phyloP scores from a whole-genome alignment of 768 basidiomycete species.

The Mrakia blollopis region DNA sequence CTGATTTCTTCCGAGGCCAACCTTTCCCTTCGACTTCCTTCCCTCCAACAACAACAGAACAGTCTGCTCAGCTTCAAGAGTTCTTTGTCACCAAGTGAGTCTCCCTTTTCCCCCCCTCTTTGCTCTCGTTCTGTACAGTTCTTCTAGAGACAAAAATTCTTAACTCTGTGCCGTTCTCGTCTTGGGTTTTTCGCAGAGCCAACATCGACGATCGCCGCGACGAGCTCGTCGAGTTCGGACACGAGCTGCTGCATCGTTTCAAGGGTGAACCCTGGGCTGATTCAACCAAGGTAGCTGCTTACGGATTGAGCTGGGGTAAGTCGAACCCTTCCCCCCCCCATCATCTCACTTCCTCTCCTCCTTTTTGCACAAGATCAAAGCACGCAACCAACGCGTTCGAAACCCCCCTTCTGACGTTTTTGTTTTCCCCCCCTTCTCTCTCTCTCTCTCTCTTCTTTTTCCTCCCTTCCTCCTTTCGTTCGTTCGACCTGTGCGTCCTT shows the following conservation, averaged over 20 bases:
- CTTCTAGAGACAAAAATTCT: too few species aligned
- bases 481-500: background rate
- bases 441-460: background rate
- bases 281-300: conserved; percentile 1
- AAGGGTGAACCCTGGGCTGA: background rate
- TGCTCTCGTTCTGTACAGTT: too few species aligned
- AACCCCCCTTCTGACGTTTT: too few species aligned
- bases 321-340: background rate
- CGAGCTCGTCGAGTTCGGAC: conserved; percentile 15
- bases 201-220: conserved; percentile 17
- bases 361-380: too few species aligned
- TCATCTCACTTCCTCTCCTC: background rate
- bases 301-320: conserved; percentile 14
- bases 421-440: background rate
- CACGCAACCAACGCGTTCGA: too few species aligned
- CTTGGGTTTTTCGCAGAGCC: background rate
- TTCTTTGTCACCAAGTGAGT: background rate
- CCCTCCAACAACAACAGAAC: conserved; percentile 8
- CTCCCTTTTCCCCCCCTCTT: background rate
- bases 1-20: conserved; percentile 11
- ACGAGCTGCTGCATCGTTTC: background rate
- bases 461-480: background rate
- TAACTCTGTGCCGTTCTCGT: too few species aligned
- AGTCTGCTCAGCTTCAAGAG: background rate
- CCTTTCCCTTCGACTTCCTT: conserved; percentile 8